Evolutionary conservation across 2,329 filamentous ascomycete genomes (phyloP), one percentile per base, ranked within the genome.

Genomic region (Boeremia lycopersici): DNA sequence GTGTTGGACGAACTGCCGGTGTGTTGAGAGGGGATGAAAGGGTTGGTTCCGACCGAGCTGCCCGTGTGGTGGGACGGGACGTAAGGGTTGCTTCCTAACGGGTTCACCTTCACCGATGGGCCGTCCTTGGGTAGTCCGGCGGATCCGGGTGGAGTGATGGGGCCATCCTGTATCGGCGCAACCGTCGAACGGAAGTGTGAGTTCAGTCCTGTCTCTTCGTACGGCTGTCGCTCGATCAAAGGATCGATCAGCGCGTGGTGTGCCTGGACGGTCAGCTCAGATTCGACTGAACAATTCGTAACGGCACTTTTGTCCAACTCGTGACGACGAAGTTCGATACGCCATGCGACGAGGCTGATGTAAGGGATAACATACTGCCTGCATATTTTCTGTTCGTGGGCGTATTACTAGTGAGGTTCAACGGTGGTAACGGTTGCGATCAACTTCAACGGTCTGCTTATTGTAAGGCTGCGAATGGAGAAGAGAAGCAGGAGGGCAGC

Each of bases 161-260:
- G 68, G 39, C 45, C 49, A 48, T 58, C 52, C 45, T 67, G 59
- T 50, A 73, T 60, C 19, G 74, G 70, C 41, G 73, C 74, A 59
- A 78, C 79, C 8, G 78, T 79, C 42, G 77, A 77, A 51, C 76
- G 74, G 65, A 86, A 83, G 59, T 84, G 84, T 3, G 80, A 78
- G 54, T 84, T 84, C n/a, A 83, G 83, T 40, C 88, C 86, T 42
- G 85, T 88, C 69, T 89, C 85, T 58, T 88, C 83, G 56, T 80
- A 84, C 12, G 88, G 88, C 58, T 89, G 86, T 9, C 86, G 86
- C 19, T 82, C 87, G 64, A 80, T 86, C 58, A 91, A 78, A 60
- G 89, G 89, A 64, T 89, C 86, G 61, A 91, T 83, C 39, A 91
- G 78, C 68, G 88, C 86, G 66, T 84, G 82, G 48, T 81, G 78